Base-by-base conservation (phyloP, 2,329 filamentous ascomycete genomes). In the Metarhizium anisopliae region DNA sequence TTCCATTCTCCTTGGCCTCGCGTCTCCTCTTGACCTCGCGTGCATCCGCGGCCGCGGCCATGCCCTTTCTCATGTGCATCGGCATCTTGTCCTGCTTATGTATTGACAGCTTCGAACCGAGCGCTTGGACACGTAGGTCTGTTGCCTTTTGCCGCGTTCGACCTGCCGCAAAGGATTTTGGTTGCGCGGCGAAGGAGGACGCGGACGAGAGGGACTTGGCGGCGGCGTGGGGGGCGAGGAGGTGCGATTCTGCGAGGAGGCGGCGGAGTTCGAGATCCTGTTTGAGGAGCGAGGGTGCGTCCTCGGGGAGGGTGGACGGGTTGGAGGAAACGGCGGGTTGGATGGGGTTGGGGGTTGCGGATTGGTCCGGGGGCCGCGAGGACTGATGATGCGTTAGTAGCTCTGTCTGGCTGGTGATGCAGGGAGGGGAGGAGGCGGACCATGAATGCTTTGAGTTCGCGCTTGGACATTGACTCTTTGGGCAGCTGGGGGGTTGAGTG, bases 261-360 rank as follows among this genome's bases (percentile, higher is more conserved):
- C 91, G 86, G 70, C 96, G 93, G 14, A 99, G 84, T 43, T 90
- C 92, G 54, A 96, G 84, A 70, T 97, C 94, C 70, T 96, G 92
- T 68, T 92, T 91, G 18, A 97, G 79, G 59, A 95, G 87, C 11
- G 80, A 80, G 60, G 78, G 78, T 53, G 80, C 79, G 66, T 86
- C 81, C 65, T 87, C 82, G 57, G 78, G 70, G 53, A 72, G 64
- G 69, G 56, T 61, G 63, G 45, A 49, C 20, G 45, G 13, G 56
- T 67, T 61, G 16, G 66, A 60, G 30, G 69, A n/a, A 35, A 61
- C 32, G 64, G 6, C 6, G 11, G 55, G 47, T 67, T 51, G 58
- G 66, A 25, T 60, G 60, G 55, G 53, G 32, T 61, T 60, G 58
- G 36, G 61, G 49, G 58, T 54, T 51, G 64, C 60, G 62, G 32